Percentiles rank a stretch among this genome's conserved stretches.
These are phyloP conservation scores for Diaporthe velutina DNA, from an alignment of 2,329 filamentous ascomycete species.

Conservation along the genomic window DNA sequence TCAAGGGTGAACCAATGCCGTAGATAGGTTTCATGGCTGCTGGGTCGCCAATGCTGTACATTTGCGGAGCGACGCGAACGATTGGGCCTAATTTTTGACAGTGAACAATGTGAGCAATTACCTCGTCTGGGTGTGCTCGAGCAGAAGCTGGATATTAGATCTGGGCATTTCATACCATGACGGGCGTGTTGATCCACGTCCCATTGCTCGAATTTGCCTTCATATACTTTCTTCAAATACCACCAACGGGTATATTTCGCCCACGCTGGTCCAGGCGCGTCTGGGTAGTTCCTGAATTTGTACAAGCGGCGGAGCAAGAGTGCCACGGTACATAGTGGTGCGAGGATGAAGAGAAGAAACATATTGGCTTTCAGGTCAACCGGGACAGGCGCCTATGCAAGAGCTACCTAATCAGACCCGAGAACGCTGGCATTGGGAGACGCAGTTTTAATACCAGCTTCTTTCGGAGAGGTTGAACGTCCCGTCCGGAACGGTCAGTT, in stretches of 20 bases:
- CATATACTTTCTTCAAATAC: conserved; percentile 3
- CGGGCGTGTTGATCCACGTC: conserved; percentile 10
- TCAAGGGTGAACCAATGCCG: background rate
- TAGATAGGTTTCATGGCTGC: conserved; percentile 15
- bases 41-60: conserved; percentile 10
- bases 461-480: background rate
- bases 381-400: background rate
- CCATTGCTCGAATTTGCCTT: conserved; percentile 9
- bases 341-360: background rate
- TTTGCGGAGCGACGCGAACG: conserved; percentile 14
- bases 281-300: conserved; percentile 10
- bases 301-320: conserved; percentile 1
- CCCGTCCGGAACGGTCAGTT: background rate
- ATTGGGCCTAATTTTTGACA: background rate
- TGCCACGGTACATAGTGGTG: background rate
- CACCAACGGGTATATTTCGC: background rate
- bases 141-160: background rate
- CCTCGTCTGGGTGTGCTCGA: background rate
- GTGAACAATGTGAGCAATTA: background rate
- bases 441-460: background rate
- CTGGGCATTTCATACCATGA: background rate
- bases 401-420: background rate
- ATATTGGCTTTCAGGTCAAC: background rate
- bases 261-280: background rate
- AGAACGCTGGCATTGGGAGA: background rate